Percentiles rank a stretch among this genome's conserved stretches.
These are phyloP conservation scores for Rhodotorula sphaerocarpa DNA, from an alignment of 768 basidiomycete genomes.

Conservation along the genomic window DNA sequence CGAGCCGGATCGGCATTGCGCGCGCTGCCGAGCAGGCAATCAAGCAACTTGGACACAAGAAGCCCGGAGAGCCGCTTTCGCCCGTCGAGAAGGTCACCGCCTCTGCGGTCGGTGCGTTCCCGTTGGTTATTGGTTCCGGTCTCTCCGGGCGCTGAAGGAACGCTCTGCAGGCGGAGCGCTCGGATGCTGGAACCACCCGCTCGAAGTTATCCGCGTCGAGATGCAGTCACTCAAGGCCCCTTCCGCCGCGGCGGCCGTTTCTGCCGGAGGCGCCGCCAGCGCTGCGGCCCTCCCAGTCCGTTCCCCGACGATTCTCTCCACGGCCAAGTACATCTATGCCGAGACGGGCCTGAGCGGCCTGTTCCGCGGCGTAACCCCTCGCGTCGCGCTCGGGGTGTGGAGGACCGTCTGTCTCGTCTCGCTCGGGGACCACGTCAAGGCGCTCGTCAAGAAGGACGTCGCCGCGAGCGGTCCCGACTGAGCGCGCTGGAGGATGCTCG, in stretches of 20 bases:
- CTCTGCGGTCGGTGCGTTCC: conserved; percentile 59
- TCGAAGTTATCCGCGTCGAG: conserved; percentile 78
- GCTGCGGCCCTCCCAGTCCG: conserved; percentile 53
- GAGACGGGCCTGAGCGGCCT: conserved; percentile 87
- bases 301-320: conserved; percentile 63
- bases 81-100: conserved; percentile 78
- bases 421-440: conserved; percentile 82
- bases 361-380: conserved; percentile 93
- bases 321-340: conserved; percentile 74
- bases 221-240: conserved; percentile 97
- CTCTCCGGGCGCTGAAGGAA: too few species aligned
- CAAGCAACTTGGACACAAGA: conserved; percentile 64
- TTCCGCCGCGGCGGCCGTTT: neutral
- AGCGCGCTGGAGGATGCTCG: neutral
- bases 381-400: conserved; percentile 90
- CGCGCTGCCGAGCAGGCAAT: conserved; percentile 60
- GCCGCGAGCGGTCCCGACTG: neutral
- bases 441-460: conserved; percentile 8
- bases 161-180: conserved; percentile 55
- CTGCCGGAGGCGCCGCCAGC: neutral
- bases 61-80: conserved; percentile 60
- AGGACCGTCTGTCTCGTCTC: conserved; percentile 89
- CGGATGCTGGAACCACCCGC: conserved; percentile 86
- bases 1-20: conserved; percentile 19
- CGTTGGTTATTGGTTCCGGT: too few species aligned